Conservation (phyloP, 768 basidiomycete genomes). For the Mycena latifolia region DNA sequence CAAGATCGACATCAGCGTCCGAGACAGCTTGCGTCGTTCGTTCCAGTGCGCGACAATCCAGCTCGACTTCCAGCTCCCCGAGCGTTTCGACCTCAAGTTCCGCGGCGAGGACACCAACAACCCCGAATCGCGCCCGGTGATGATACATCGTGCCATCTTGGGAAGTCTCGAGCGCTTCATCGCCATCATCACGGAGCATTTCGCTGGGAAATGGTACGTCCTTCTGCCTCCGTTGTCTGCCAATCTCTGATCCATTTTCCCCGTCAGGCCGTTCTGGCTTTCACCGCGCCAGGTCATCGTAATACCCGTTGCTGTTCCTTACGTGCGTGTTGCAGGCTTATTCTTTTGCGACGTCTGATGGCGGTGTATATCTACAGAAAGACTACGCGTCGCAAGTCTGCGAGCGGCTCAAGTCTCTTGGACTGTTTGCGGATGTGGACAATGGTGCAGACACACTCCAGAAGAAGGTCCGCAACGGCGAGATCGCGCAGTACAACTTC, state of each 20-base stretch:
- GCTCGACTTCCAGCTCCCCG: constrained; percentile 98
- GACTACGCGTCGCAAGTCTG: constrained; percentile 90
- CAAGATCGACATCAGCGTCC: constrained; percentile 98
- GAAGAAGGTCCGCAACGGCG: constrained; percentile 98
- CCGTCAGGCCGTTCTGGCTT: constrained; percentile 94
- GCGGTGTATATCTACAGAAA: constrained; percentile 62
- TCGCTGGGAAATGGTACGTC: constrained; percentile 94
- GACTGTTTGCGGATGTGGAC: constrained; percentile 93
- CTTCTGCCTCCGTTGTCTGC: constrained; percentile 13
- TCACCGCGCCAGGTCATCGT: constrained; percentile 96
- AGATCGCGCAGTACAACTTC: constrained; percentile 98
- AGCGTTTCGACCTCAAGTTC: constrained; percentile 96
- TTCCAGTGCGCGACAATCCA: constrained; percentile 99
- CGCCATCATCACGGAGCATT: constrained; percentile 97
- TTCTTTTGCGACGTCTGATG: not conserved
- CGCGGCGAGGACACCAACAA: constrained; percentile 71
- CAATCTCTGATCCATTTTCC: constrained; percentile 14
- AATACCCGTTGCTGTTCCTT: constrained; percentile 92
- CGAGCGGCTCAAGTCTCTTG: constrained; percentile 72
- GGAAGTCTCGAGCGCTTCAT: constrained; percentile 97
- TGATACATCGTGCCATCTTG: constrained; percentile 97
- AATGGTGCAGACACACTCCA: constrained; percentile 91
- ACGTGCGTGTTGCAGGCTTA: constrained; percentile 70
- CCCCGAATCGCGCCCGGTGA: constrained; percentile 85
- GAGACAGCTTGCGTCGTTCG: constrained; percentile 90